phyloP scores from a whole-genome alignment of 192 early-diverging fungal genomes.

The Dispira parvispora region DNA sequence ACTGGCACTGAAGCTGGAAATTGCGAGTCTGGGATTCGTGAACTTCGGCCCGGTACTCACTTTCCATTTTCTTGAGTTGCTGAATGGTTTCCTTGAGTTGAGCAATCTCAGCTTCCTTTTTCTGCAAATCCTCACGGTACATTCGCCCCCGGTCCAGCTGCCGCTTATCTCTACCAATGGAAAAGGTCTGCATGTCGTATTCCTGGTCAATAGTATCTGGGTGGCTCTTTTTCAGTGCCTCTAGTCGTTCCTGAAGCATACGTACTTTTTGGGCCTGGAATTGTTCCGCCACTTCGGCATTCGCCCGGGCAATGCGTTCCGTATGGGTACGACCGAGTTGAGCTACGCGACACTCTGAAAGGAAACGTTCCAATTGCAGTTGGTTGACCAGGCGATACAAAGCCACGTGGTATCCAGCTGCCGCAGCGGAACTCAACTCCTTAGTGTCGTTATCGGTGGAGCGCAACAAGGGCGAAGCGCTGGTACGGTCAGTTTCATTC shows the following conservation, averaged over 20 bases:
- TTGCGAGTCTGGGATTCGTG: not conserved
- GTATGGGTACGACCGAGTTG: not conserved
- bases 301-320: constrained; percentile 2
- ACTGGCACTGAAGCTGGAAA: not conserved
- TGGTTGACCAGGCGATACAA: constrained; percentile 1
- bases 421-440: not conserved
- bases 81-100: not conserved
- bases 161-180: not conserved
- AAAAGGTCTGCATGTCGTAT: not conserved
- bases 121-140: not conserved
- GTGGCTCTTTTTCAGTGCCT: not conserved
- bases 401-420: not conserved
- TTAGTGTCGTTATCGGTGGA: not conserved
- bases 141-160: not conserved
- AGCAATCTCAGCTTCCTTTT: not conserved
- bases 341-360: not conserved
- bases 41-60: not conserved
- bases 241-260: not conserved
- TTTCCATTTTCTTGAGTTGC: not conserved
- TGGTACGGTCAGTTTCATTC: not conserved
- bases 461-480: not conserved
- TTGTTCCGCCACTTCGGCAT: constrained; percentile 8
- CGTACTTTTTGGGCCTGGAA: not conserved
- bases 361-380: constrained; percentile 5
- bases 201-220: not conserved